Percentiles rank a stretch among this genome's conserved stretches.
phyloP scores from a whole-genome alignment of 768 basidiomycete genomes.

The Agrocybe praecox region DNA sequence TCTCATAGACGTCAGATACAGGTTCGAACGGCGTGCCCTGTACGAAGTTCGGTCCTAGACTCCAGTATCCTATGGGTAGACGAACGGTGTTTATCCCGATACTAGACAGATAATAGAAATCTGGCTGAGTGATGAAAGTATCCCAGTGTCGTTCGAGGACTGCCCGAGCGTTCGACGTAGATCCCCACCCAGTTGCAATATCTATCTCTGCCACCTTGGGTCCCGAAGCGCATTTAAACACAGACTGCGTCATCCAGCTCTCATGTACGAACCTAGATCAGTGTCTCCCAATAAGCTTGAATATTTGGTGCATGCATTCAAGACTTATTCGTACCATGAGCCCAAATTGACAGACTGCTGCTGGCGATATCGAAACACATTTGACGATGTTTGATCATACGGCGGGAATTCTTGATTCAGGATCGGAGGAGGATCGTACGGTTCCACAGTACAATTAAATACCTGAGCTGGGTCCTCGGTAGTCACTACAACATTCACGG shows the following conservation, averaged over 20 bases:
- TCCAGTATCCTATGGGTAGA: conserved; percentile 64
- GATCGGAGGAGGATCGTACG: conserved; percentile 30
- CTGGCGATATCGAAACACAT: conserved; percentile 60
- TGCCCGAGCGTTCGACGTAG: conserved; percentile 40
- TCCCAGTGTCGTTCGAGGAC: conserved; percentile 79
- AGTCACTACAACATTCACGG: not conserved
- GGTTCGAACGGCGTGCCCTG: conserved; percentile 67
- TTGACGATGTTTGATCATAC: conserved; percentile 50
- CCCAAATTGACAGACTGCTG: conserved; percentile 69
- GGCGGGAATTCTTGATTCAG: conserved; percentile 42
- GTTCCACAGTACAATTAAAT: conserved; percentile 27
- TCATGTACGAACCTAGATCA: conserved; percentile 71
- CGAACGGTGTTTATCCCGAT: conserved; percentile 74
- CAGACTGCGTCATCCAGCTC: conserved; percentile 72
- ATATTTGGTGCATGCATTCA: not conserved
- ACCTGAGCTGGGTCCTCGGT: not conserved
- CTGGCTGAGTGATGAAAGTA: conserved; percentile 63
- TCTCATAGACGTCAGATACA: conserved; percentile 52
- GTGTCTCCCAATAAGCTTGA: not conserved
- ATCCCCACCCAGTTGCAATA: conserved; percentile 66
- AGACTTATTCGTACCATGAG: conserved; percentile 45
- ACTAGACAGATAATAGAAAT: conserved; percentile 66
- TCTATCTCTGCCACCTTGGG: conserved; percentile 59
- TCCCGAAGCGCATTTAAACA: conserved; percentile 61
- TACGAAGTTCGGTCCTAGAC: conserved; percentile 56